Evolutionary conservation across 1,284 basidiomycete genomes (phyloP), one percentile per base, ranked within the genome.

Genomic region (Trichosporon ovoides): DNA sequence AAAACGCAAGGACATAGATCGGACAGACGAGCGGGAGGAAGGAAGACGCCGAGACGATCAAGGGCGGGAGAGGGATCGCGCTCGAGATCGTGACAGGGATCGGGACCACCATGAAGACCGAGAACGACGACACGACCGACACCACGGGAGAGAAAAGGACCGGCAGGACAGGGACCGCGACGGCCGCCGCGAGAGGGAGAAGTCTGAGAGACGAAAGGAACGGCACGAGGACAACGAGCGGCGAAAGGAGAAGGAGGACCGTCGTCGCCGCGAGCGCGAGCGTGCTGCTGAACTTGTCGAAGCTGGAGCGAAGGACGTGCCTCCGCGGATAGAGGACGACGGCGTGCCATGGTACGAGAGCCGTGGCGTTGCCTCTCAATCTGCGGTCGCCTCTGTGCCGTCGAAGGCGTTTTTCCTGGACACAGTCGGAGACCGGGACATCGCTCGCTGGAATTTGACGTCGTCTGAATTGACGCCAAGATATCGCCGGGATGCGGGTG

Each of bases 361-460:
- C 35, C 57, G 54, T n/a, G n/a, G n/a, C n/a, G n/a, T n/a, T n/a
- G 10, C 51, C 48, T 3, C 52, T 36, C 20, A 49, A 22, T 3
- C 35, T 14, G 12, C 37, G 33, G 33, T 28, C 18, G 62, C 66
- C 16, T 59, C 60, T 9, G 35, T 57, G 0, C 43, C 66, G 1
- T 57, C 57, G 3, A 64, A 57, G 11, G 55, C 54, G 2, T 68
- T 62, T 38, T 74, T 72, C 40, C 38, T 57, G 2, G 72, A 74
- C 51, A 66, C 60, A 0, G 66, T 57, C 0, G 72, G 72, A 2
- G 72, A 74, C 57, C 58, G 55, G 19, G 68, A 72, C 72, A 71
- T 55, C 60, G 62, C 18, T 28, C 43, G 12, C 55, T 60, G 2
- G 55, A 68, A 2, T 69, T 68, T 9, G 55, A 57, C 36, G 52